A percentile compares a stretch with the other conserved stretches of the same genome.
Conservation (phyloP, 768 basidiomycete species). For the Cystofilobasidium macerans region DNA sequence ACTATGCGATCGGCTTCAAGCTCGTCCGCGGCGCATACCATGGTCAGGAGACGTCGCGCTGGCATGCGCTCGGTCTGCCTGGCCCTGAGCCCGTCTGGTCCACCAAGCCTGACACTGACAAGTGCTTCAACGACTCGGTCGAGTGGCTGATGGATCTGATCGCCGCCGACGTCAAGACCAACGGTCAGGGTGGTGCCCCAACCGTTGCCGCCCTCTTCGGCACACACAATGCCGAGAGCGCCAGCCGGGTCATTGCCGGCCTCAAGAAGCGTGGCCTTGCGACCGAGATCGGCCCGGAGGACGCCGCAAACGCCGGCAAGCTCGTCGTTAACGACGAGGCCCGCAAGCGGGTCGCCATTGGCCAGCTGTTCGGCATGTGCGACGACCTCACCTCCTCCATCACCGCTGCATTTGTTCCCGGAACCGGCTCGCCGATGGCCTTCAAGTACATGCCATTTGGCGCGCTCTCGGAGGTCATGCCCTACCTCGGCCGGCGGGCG, state of each 20-base stretch:
- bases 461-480: conserved; percentile 52
- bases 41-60: conserved; percentile 48
- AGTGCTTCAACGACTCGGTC: conserved; percentile 56
- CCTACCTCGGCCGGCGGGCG: conserved; percentile 70
- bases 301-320: conserved; percentile 33
- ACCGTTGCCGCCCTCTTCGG: conserved; percentile 64
- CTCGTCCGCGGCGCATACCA: conserved; percentile 91
- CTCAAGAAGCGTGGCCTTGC: conserved; percentile 53
- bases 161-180: conserved; percentile 39
- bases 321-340: conserved; percentile 48
- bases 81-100: conserved; percentile 56
- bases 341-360: conserved; percentile 58
- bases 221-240: conserved; percentile 72
- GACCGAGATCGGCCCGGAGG: conserved; percentile 29
- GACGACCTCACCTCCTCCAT: conserved; percentile 21
- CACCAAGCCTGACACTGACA: conserved; percentile 61
- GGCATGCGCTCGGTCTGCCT: conserved; percentile 70
- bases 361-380: conserved; percentile 53
- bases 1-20: conserved; percentile 75
- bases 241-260: conserved; percentile 51
- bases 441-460: conserved; percentile 51
- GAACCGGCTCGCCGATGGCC: conserved; percentile 36
- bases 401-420: conserved; percentile 15
- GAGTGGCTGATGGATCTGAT: conserved; percentile 50
- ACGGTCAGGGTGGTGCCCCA: conserved; percentile 30